Evolutionary conservation across 371 early-diverging fungal species (phyloP).

Genomic region (Mucor plumbeus): DNA sequence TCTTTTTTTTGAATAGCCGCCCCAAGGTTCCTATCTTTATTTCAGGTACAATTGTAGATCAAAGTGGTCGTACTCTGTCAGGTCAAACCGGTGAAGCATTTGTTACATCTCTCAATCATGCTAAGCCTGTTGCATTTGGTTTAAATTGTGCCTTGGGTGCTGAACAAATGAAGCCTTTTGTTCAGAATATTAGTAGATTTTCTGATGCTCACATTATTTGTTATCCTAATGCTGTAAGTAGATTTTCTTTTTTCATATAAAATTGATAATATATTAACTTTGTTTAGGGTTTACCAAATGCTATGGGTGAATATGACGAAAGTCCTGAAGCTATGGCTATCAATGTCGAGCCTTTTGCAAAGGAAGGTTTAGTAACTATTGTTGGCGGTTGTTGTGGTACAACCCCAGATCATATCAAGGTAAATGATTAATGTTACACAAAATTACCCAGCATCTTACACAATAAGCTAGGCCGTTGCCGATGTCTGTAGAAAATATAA

Average conservation of each 20-base stretch:
- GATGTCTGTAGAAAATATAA: constrained; percentile 73
- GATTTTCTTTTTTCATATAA: not conserved
- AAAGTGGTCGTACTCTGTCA: constrained; percentile 92
- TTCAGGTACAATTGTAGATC: constrained; percentile 97
- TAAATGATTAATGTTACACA: constrained; percentile 15
- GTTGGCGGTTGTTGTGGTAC: constrained; percentile 97
- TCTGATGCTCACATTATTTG: constrained; percentile 85
- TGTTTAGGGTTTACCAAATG: constrained; percentile 77
- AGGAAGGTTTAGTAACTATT: constrained; percentile 90
- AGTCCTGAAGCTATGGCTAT: constrained; percentile 85
- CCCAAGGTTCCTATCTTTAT: constrained; percentile 83
- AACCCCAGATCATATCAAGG: constrained; percentile 90
- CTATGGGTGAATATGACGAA: constrained; percentile 92
- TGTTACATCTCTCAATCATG: constrained; percentile 80
- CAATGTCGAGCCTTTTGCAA: constrained; percentile 83
- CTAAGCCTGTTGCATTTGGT: constrained; percentile 88
- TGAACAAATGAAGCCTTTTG: constrained; percentile 93
- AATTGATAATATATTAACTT: not conserved
- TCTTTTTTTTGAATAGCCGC: constrained; percentile 48
- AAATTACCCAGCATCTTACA: not conserved
- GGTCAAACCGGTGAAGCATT: constrained; percentile 97
- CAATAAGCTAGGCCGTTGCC: constrained; percentile 65
- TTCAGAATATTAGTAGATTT: constrained; percentile 85
- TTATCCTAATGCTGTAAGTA: constrained; percentile 90
- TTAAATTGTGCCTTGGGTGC: constrained; percentile 96